Conservation (phyloP, 345 rosid genomes). For the Durio zibethinus region DNA sequence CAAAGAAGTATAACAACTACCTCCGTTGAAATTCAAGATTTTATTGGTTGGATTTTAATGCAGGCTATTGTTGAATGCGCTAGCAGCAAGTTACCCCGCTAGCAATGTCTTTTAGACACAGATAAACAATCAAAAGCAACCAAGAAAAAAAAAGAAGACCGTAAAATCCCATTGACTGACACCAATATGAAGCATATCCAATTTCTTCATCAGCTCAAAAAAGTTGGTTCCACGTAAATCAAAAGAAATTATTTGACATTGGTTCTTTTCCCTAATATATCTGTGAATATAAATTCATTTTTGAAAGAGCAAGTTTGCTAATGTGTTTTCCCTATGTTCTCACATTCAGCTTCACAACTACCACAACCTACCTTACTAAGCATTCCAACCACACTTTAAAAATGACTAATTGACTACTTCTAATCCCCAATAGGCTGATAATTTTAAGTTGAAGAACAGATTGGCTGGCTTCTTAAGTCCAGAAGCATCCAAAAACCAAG, state of each 20-base stretch:
- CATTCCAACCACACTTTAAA: not conserved
- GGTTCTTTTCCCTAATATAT: not conserved
- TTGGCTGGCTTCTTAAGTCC: not conserved
- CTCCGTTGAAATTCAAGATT: not conserved
- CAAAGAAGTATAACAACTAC: not conserved
- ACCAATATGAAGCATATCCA: not conserved
- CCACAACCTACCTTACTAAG: not conserved
- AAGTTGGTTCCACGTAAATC: not conserved
- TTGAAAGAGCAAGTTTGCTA: not conserved
- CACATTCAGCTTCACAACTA: not conserved
- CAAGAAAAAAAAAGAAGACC: not conserved
- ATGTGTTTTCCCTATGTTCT: not conserved
- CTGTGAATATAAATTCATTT: not conserved
- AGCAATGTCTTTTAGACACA: not conserved
- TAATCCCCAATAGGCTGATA: not conserved
- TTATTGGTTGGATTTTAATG: not conserved
- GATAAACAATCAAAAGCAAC: not conserved
- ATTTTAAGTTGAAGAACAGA: not conserved
- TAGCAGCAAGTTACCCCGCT: not conserved
- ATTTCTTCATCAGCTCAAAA: conserved; percentile 7
- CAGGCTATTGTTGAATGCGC: not conserved
- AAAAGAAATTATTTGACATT: not conserved
- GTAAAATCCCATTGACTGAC: not conserved
- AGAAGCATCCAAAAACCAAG: not conserved
- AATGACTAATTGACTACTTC: not conserved